Conservation (phyloP, 352 stramenopile species). For the Peronospora destructor region DNA sequence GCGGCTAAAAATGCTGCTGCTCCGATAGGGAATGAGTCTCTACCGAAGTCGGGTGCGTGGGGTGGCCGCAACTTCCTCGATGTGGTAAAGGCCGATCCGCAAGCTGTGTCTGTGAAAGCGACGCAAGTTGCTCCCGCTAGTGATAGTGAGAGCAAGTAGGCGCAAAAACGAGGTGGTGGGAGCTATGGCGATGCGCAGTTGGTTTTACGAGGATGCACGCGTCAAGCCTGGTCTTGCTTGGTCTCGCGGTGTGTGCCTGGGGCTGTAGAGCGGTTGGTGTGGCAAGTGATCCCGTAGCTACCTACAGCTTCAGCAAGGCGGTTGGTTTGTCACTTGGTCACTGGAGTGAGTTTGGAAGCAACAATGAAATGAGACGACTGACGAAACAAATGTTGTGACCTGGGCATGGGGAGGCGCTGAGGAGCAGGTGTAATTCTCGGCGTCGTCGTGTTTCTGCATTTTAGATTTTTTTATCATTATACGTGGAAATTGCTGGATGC, state of each 20-base stretch:
- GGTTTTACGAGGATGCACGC: constrained; percentile 23
- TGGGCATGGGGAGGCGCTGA: constrained; percentile 18
- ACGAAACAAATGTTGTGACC: constrained; percentile 15
- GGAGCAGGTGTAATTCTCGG: constrained; percentile 11
- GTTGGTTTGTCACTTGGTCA: constrained; percentile 25
- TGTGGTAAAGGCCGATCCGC: constrained; percentile 72
- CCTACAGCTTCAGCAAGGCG: constrained; percentile 6
- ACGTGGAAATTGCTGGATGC: constrained; percentile 31
- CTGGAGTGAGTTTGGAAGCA: constrained; percentile 25
- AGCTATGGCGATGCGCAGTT: constrained; percentile 16
- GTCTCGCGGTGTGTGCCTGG: constrained; percentile 8
- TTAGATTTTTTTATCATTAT: constrained; percentile 38
- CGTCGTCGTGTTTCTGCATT: constrained; percentile 39
- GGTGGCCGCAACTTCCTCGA: constrained; percentile 77
- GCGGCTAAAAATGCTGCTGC: constrained; percentile 17
- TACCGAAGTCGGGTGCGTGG: constrained; percentile 69
- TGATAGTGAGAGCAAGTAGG: constrained; percentile 46
- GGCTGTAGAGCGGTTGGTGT: constrained; percentile 6
- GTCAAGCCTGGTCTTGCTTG: constrained; percentile 13
- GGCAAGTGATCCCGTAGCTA: constrained; percentile 7
- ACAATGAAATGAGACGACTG: constrained; percentile 30
- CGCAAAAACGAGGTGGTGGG: constrained; percentile 14
- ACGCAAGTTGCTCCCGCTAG: constrained; percentile 26
- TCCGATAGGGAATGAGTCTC: constrained; percentile 32
- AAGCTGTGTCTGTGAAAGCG: constrained; percentile 33